Percentiles rank a stretch among this genome's conserved stretches.
These are phyloP conservation scores for Aspergillus hancockii DNA, from an alignment of 495 filamentous ascomycete species.

Conservation along the genomic window DNA sequence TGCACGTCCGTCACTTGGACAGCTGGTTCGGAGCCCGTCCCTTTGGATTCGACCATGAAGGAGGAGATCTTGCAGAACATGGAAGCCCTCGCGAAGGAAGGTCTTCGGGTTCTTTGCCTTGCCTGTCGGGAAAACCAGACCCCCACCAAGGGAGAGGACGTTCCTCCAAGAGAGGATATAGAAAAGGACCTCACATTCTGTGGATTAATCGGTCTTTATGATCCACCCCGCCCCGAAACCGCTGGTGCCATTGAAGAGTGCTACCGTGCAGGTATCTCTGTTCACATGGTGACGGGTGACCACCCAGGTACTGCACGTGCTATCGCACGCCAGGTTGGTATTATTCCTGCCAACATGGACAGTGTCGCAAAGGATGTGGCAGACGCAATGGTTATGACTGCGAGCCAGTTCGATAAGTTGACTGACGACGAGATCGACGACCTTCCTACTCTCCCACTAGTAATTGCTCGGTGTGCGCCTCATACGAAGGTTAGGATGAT, in stretches of 20 bases:
- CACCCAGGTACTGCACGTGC: slow-evolving; percentile 65
- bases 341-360: slow-evolving; percentile 58
- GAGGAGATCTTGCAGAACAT: slow-evolving; percentile 62
- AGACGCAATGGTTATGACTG: slow-evolving; percentile 70
- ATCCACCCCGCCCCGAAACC: slow-evolving; percentile 63
- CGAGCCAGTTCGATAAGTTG: slow-evolving; percentile 67
- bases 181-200: slow-evolving; percentile 62
- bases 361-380: slow-evolving; percentile 53
- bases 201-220: slow-evolving; percentile 71
- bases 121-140: slow-evolving; percentile 49
- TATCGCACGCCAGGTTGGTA: slow-evolving; percentile 67
- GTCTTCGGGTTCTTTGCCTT: slow-evolving; percentile 64
- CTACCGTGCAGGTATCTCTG: slow-evolving; percentile 67
- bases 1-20: slow-evolving; percentile 55
- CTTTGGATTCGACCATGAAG: slow-evolving; percentile 43
- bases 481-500: slow-evolving; percentile 80
- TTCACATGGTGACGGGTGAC: slow-evolving; percentile 76
- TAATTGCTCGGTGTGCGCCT: slow-evolving; percentile 71
- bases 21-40: slow-evolving; percentile 33
- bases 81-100: slow-evolving; percentile 62
- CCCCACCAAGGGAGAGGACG: slow-evolving; percentile 32
- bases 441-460: slow-evolving; percentile 64
- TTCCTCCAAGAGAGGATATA: slow-evolving; percentile 54
- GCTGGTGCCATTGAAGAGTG: slow-evolving; percentile 59
- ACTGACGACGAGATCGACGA: slow-evolving; percentile 64